These are phyloP conservation scores for Cercospora sojina DNA, from an alignment of 2,329 filamentous ascomycete species.

Conservation along the genomic window DNA sequence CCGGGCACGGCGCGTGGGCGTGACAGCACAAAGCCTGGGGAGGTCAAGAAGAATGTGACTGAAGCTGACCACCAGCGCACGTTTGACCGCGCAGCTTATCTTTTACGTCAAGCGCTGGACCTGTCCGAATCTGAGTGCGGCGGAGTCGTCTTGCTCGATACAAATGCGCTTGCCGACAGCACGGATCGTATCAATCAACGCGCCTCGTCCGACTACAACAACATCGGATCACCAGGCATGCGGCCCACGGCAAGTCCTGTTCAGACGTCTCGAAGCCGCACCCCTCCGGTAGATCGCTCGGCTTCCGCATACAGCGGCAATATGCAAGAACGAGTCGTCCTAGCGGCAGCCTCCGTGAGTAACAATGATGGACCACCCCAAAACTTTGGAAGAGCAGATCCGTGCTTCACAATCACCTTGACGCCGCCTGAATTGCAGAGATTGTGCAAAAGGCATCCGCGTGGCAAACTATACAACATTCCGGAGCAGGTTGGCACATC, in stretches of 20 bases:
- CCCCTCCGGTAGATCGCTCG: neutral
- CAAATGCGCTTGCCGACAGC: slow-evolving; percentile 25
- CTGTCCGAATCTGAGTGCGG: slow-evolving; percentile 37
- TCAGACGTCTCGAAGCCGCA: neutral
- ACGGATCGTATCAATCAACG: slow-evolving; percentile 12
- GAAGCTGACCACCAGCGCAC: slow-evolving; percentile 37
- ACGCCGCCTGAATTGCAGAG: slow-evolving; percentile 23
- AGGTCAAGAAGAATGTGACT: slow-evolving; percentile 26
- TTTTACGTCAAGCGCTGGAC: slow-evolving; percentile 49
- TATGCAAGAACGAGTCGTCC: slow-evolving; percentile 23
- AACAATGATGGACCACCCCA: slow-evolving; percentile 9
- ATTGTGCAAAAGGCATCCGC: slow-evolving; percentile 27
- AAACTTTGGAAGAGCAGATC: slow-evolving; percentile 26
- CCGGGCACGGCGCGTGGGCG: neutral
- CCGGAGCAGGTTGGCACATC: slow-evolving; percentile 24
- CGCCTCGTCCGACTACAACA: slow-evolving; percentile 7
- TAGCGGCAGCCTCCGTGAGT: slow-evolving; percentile 26
- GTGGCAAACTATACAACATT: slow-evolving; percentile 26
- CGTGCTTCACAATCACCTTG: slow-evolving; percentile 23
- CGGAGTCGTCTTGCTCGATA: slow-evolving; percentile 46
- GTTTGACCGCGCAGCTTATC: slow-evolving; percentile 50
- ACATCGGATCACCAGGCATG: neutral
- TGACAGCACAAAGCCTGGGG: neutral
- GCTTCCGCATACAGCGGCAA: slow-evolving; percentile 19
- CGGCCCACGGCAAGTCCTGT: neutral